These are phyloP conservation scores for Sesbania bispinosa DNA, from an alignment of 306 rosid genomes.

Conservation along the genomic window DNA sequence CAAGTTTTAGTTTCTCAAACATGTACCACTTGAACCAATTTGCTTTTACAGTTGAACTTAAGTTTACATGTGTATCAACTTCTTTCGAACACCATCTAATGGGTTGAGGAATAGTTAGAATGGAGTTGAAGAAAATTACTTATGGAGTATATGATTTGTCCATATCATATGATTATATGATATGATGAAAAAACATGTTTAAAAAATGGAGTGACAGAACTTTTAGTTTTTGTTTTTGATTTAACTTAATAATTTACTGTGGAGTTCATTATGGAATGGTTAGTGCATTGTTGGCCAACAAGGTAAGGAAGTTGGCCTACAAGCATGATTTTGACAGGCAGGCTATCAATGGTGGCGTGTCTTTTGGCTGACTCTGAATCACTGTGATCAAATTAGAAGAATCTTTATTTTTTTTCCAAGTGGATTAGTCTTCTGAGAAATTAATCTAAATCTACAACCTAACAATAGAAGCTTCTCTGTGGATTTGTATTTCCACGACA, in stretches of 20 bases:
- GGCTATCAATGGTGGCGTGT: not conserved
- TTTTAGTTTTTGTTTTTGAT: not conserved
- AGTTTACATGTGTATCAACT: no score
- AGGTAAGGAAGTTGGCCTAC: not conserved
- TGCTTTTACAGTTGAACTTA: no score
- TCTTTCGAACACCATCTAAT: no score
- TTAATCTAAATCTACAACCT: no score
- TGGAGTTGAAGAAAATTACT: no score
- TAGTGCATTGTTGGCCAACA: not conserved
- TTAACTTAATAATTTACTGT: not conserved
- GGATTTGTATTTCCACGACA: no score
- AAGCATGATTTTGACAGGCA: conserved; percentile 16
- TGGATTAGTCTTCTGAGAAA: no score
- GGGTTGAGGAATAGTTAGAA: no score
- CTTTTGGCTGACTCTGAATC: not conserved
- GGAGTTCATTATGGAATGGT: not conserved
- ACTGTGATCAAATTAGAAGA: not conserved
- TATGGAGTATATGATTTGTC: no score
- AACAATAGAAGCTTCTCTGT: no score
- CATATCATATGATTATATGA: not conserved
- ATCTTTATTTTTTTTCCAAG: not conserved
- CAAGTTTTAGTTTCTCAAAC: no score
- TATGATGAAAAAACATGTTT: not conserved
- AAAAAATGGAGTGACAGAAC: not conserved
- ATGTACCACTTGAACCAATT: no score